Evolutionary conservation across 169 alveolate species (phyloP).

Genomic region (Perkinsus olseni): DNA sequence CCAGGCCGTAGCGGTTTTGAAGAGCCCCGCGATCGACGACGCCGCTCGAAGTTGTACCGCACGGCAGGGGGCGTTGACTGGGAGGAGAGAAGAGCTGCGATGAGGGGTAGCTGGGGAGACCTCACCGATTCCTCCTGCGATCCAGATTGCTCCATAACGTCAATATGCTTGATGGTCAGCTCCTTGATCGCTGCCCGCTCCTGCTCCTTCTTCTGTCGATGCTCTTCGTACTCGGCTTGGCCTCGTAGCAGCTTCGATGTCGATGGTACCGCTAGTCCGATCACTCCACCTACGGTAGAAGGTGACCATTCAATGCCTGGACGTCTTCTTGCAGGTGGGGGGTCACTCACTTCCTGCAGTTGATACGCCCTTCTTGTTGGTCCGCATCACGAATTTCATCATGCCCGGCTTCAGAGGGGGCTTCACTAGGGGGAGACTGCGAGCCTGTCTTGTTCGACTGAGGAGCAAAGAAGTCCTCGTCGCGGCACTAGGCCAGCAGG

Average conservation of each 20-base stretch:
- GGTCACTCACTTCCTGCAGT: neutral
- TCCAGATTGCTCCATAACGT: neutral
- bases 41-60: neutral
- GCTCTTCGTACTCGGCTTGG: neutral
- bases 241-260: neutral
- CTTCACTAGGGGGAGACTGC: neutral
- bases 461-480: neutral
- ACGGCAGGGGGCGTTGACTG: neutral
- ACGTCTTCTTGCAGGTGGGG: neutral
- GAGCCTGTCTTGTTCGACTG: neutral
- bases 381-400: neutral
- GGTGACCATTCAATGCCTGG: neutral
- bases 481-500: neutral
- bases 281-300: neutral
- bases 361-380: neutral
- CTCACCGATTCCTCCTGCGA: neutral
- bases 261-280: neutral
- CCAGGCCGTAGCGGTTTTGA: neutral
- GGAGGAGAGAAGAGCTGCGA: too few relatives aligned
- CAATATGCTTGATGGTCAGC: neutral
- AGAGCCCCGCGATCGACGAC: neutral
- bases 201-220: neutral
- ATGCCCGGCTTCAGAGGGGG: neutral
- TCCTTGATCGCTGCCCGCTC: neutral
- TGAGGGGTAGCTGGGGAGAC: too few relatives aligned